phyloP scores from a whole-genome alignment of 202 grass and related monocot genomes.

The Brachypodium distachyon region DNA sequence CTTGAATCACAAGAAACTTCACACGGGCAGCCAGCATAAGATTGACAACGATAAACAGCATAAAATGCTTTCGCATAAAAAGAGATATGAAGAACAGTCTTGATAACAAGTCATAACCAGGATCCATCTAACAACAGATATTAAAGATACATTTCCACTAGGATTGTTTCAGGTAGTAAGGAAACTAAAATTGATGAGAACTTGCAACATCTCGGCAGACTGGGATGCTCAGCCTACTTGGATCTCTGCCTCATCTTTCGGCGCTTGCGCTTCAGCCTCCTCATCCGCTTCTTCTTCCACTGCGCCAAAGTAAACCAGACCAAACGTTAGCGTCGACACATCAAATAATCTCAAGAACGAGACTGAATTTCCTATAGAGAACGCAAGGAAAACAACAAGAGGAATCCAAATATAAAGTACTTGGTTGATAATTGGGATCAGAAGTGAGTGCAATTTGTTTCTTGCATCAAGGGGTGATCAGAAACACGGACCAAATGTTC shows the following conservation, averaged over 20 bases:
- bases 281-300: slow-evolving; percentile 83
- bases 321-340: background rate
- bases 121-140: too few relatives aligned
- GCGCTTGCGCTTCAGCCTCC: slow-evolving; percentile 65
- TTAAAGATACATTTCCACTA: too few relatives aligned
- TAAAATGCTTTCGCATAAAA: too few relatives aligned
- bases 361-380: too few relatives aligned
- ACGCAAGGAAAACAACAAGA: fast-evolving
- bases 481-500: slow-evolving; percentile 4
- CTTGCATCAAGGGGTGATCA: background rate
- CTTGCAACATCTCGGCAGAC: background rate
- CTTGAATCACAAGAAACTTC: too few relatives aligned
- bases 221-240: slow-evolving; percentile 8
- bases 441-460: background rate
- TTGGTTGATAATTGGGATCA: background rate
- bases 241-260: slow-evolving; percentile 67
- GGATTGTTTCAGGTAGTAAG: too few relatives aligned
- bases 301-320: background rate
- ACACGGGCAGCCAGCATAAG: too few relatives aligned
- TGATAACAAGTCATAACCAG: too few relatives aligned
- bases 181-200: background rate
- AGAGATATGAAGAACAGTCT: too few relatives aligned
- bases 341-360: background rate
- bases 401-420: fast-evolving
- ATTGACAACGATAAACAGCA: too few relatives aligned